Evolutionary conservation across 371 early-diverging fungal species (phyloP), one percentile per base, ranked within the genome.

Genomic region (Mucor plumbeus): DNA sequence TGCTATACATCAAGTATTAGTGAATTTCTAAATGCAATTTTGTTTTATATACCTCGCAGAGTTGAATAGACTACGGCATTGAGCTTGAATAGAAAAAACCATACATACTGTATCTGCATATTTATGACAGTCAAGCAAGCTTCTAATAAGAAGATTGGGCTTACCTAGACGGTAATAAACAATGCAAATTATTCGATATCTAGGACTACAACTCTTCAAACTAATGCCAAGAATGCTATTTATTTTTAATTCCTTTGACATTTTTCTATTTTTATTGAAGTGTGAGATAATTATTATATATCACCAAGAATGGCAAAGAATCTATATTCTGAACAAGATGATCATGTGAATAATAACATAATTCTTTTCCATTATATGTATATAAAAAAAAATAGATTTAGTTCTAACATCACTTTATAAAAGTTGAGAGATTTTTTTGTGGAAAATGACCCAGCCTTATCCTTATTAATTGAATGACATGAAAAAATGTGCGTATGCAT

Each of bases 351-450:
- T 15, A 43, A 1, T 44, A 7, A 17, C 1, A 26, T 26, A n/a
- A 5, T 44, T n/a, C 14, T 40, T 10, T 41, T 6, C n/a, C n/a
- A n/a, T 43, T n/a, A 43, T n/a, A n/a, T n/a, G n/a, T n/a, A n/a
- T n/a, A n/a, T 17, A 17, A 15, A 44, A 26, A 21, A 50, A 26
- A 26, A 26, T 26, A 10, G 26, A 13, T 21, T 10, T 50, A 11
- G 13, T 17, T 19, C n/a, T 50, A 11, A 26, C 50, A 50, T 50
- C 50, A 26, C 26, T 26, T 50, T 50, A 50, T 10, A 26, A 50
- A 50, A 50, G 50, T 26, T 26, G 50, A 44, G 50, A 50, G 50
- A 50, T 50, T 21, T 50, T 50, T 26, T 26, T 21, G 26, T 50
- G 26, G 26, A 50, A 26, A 50, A 50, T 50, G 50, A 50, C 50